Percentiles rank a stretch among this genome's conserved stretches.
These are phyloP conservation scores for Fusarium nematophilum DNA, from an alignment of 2,329 filamentous ascomycete genomes.

Conservation along the genomic window DNA sequence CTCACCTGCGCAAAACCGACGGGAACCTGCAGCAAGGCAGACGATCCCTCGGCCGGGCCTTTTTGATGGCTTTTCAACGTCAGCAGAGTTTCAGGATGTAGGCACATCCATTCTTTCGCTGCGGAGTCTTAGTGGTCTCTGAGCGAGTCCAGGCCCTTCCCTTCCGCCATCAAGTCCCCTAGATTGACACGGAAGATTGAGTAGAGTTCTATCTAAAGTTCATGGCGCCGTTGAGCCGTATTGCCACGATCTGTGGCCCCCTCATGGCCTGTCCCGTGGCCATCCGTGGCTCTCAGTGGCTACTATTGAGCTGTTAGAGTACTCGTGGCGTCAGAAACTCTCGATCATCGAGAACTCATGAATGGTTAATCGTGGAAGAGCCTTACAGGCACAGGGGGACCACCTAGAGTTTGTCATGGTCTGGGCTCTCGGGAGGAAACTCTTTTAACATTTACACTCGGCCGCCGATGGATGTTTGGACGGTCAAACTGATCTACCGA, in stretches of 20 bases:
- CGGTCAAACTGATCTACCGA: conserved; percentile 1
- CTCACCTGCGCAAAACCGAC: conserved; percentile 11
- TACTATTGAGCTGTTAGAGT: conserved; percentile 5
- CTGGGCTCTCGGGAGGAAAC: conserved; percentile 12
- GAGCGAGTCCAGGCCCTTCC: conserved; percentile 31
- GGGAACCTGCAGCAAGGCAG: conserved; percentile 34
- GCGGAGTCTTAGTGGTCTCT: conserved; percentile 15
- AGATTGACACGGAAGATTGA: conserved; percentile 17
- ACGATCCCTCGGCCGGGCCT: conserved; percentile 9
- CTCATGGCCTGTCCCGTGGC: conserved; percentile 5
- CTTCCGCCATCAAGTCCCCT: conserved; percentile 10
- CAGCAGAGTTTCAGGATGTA: conserved; percentile 22
- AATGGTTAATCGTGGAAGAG: conserved; percentile 1
- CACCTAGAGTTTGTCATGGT: not conserved
- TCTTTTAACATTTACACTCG: conserved; percentile 10
- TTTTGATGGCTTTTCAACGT: conserved; percentile 9
- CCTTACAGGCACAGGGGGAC: conserved; percentile 10
- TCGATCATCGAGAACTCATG: conserved; percentile 4
- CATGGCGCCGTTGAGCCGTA: conserved; percentile 25
- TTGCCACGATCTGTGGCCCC: conserved; percentile 27
- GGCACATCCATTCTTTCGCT: conserved; percentile 24
- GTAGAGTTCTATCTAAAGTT: conserved; percentile 26
- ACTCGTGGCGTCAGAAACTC: not conserved
- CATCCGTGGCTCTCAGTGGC: not conserved
- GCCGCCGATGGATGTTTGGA: too few species aligned